Evolutionary conservation across 257 asterid species (phyloP).

Genomic region (Nemophila menziesii): DNA sequence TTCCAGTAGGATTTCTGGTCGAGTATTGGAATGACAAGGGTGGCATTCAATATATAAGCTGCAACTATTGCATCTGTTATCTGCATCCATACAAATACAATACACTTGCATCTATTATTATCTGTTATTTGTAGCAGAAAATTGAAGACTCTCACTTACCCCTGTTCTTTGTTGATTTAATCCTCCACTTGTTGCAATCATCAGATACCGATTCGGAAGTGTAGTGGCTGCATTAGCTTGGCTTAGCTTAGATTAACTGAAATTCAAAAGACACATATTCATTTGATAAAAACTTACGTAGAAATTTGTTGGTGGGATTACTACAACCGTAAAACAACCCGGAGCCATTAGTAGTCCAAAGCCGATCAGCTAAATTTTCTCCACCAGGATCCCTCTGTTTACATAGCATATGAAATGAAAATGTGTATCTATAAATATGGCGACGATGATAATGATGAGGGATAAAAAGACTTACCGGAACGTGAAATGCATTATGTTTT

Average conservation of each 20-base stretch:
- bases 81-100: constrained; percentile 21
- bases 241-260: not conserved
- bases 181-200: constrained; percentile 80
- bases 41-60: constrained; percentile 61
- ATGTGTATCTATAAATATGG: not conserved
- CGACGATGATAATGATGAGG: too few relatives aligned
- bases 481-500: constrained; percentile 27
- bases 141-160: constrained; percentile 26
- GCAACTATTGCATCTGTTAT: constrained; percentile 77
- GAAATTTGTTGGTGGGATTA: constrained; percentile 31
- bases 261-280: constrained; percentile 1
- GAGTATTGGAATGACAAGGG: constrained; percentile 57
- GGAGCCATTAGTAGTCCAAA: constrained; percentile 48
- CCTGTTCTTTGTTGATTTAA: constrained; percentile 85
- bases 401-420: constrained; percentile 2
- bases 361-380: constrained; percentile 24
- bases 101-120: not conserved
- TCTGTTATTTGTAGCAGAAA: not conserved
- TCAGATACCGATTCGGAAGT: constrained; percentile 34
- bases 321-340: constrained; percentile 46
- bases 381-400: constrained; percentile 45
- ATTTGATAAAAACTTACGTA: constrained; percentile 16
- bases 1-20: constrained; percentile 80
- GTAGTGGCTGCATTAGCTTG: constrained; percentile 32
- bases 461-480: constrained; percentile 37